Percentiles rank a stretch among this genome's conserved stretches.
Conservation (phyloP, 2,329 filamentous ascomycete genomes). For the Fusarium luffae region DNA sequence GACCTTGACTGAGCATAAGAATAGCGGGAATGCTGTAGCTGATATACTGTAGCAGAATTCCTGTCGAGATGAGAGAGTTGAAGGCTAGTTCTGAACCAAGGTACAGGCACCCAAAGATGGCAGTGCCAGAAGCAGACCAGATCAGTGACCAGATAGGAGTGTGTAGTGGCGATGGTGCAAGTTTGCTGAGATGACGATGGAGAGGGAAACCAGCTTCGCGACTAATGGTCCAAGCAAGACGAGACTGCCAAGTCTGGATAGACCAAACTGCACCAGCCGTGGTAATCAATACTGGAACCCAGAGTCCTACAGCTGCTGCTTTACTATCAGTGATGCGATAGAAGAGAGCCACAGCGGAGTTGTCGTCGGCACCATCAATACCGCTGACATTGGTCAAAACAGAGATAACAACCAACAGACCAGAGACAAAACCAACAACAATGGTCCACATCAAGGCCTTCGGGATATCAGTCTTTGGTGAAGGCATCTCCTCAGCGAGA, state of each 20-base stretch:
- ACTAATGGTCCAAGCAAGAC: not conserved
- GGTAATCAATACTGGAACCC: not conserved
- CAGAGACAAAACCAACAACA: not conserved
- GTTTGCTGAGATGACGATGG: conserved; percentile 2
- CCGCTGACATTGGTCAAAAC: not conserved
- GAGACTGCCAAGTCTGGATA: conserved; percentile 11
- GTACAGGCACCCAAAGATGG: conserved; percentile 6
- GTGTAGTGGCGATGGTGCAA: conserved; percentile 2
- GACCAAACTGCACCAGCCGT: conserved; percentile 9
- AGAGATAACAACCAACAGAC: not conserved
- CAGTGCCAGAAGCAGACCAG: not conserved
- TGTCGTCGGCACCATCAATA: not conserved
- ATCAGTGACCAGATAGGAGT: conserved; percentile 4
- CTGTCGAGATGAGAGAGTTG: conserved; percentile 7
- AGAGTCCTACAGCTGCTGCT: conserved; percentile 1
- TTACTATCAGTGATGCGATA: conserved; percentile 5
- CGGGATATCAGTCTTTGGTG: not conserved
- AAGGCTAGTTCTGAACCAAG: conserved; percentile 7
- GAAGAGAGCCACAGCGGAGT: conserved; percentile 6
- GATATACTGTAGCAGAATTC: not conserved
- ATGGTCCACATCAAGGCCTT: conserved; percentile 17
- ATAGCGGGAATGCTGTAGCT: conserved; percentile 10
- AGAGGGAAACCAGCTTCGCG: conserved; percentile 11
- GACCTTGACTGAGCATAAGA: not conserved
- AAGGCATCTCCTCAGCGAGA: conserved; percentile 11